phyloP scores from a whole-genome alignment of 495 filamentous ascomycete species.

The Penicillium psychrofluorescens region DNA sequence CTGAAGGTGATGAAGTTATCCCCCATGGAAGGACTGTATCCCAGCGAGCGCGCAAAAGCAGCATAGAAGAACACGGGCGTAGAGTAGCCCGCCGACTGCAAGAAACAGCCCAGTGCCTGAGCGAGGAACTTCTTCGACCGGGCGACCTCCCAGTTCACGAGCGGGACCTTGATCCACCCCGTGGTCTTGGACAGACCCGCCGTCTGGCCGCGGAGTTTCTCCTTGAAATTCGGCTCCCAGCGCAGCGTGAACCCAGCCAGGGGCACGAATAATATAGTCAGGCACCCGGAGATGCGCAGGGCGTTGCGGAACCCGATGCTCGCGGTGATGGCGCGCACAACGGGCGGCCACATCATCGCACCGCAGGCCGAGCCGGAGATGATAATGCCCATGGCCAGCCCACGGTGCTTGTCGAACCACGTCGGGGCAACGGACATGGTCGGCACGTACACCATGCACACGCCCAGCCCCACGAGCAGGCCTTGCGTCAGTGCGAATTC shows the following conservation, averaged over 20 bases:
- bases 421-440: slow-evolving; percentile 46
- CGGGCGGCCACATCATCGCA: slow-evolving; percentile 41
- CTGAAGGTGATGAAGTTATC: slow-evolving; percentile 44
- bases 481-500: slow-evolving; percentile 57
- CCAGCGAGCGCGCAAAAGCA: slow-evolving; percentile 32
- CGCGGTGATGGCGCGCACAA: slow-evolving; percentile 40
- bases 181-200: slow-evolving; percentile 11
- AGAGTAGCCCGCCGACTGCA: slow-evolving; percentile 38
- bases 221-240: slow-evolving; percentile 38
- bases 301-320: slow-evolving; percentile 46
- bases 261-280: slow-evolving; percentile 37
- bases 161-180: slow-evolving; percentile 20
- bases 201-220: slow-evolving; percentile 17
- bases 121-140: slow-evolving; percentile 30
- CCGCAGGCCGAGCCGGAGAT: slow-evolving; percentile 50
- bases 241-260: slow-evolving; percentile 35
- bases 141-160: slow-evolving; percentile 31
- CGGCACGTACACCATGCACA: slow-evolving; percentile 44
- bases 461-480: slow-evolving; percentile 42
- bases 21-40: slow-evolving; percentile 28
- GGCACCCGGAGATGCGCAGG: slow-evolving; percentile 39
- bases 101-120: slow-evolving; percentile 30
- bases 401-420: slow-evolving; percentile 49
- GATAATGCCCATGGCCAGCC: slow-evolving; percentile 45
- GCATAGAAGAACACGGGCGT: slow-evolving; percentile 39